phyloP scores from a whole-genome alignment of 805 yeast genomes.

The Candida sithepensis region DNA sequence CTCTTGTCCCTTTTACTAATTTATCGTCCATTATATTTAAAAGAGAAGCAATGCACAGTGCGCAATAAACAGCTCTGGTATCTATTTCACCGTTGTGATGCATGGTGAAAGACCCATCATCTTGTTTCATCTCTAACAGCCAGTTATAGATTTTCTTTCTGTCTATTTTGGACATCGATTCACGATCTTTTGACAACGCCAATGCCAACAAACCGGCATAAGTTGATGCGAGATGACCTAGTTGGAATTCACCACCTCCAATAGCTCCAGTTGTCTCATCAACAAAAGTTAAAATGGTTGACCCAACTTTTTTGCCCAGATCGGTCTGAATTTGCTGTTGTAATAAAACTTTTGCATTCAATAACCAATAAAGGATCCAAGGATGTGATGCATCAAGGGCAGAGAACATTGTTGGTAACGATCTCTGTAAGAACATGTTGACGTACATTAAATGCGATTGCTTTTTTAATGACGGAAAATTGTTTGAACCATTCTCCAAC shows the following conservation, averaged over 20 bases:
- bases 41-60: constrained; percentile 65
- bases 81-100: constrained; percentile 80
- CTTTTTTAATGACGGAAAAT: constrained; percentile 26
- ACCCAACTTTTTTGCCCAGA: constrained; percentile 22
- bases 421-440: constrained; percentile 34
- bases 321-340: constrained; percentile 28
- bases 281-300: constrained; percentile 28
- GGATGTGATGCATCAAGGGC: constrained; percentile 86
- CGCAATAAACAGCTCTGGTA: constrained; percentile 84
- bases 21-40: constrained; percentile 62
- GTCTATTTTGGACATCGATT: constrained; percentile 42
- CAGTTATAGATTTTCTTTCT: constrained; percentile 51
- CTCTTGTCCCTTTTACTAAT: constrained; percentile 46
- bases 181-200: constrained; percentile 43
- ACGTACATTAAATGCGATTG: constrained; percentile 43
- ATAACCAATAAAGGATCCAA: constrained; percentile 86
- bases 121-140: constrained; percentile 59
- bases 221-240: constrained; percentile 80
- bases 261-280: constrained; percentile 56
- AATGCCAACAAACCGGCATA: constrained; percentile 74
- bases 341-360: constrained; percentile 49
- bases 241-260: constrained; percentile 81
- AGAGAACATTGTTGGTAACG: constrained; percentile 48
- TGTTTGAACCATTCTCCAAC: constrained; percentile 28
- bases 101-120: constrained; percentile 76